phyloP scores from a whole-genome alignment of 768 basidiomycete genomes.

The Pleurotus eryngii region DNA sequence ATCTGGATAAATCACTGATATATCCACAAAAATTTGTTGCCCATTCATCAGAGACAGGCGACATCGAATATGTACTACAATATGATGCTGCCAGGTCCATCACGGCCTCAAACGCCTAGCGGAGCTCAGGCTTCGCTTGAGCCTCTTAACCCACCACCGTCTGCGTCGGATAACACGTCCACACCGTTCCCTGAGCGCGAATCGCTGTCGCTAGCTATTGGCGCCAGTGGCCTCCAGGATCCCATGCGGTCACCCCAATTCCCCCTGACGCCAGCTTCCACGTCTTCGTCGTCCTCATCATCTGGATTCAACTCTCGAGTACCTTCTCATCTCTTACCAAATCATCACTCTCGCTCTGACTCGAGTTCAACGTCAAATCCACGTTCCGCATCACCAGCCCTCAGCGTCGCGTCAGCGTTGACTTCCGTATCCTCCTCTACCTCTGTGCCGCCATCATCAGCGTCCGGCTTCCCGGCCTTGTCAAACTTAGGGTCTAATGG shows the following conservation, averaged over 20 bases:
- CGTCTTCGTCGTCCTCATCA: conserved; percentile 44
- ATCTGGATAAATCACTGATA: background rate
- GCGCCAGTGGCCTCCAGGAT: conserved; percentile 17
- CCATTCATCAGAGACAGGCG: conserved; percentile 2
- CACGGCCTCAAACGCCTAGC: conserved; percentile 2
- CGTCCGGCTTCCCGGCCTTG: conserved; percentile 14
- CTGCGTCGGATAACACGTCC: background rate
- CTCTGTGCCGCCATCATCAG: conserved; percentile 14
- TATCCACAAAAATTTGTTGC: background rate
- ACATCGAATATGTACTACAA: conserved; percentile 6
- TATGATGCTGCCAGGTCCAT: conserved; percentile 4
- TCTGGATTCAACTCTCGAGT: conserved; percentile 20
- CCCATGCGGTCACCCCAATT: conserved; percentile 37
- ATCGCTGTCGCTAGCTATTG: conserved; percentile 26
- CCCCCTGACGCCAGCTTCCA: conserved; percentile 41
- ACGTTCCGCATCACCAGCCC: conserved; percentile 59
- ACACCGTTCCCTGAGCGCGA: conserved; percentile 20
- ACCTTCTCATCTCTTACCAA: conserved; percentile 23
- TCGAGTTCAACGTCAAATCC: conserved; percentile 26
- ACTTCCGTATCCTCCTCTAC: conserved; percentile 49
- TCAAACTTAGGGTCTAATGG: background rate
- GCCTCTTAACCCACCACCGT: background rate
- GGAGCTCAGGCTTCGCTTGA: background rate
- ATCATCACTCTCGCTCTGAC: conserved; percentile 40
- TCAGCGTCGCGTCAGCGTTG: conserved; percentile 50